Evolutionary conservation across 257 asterid species (phyloP).

Genomic region (Solanum tarapatanum): DNA sequence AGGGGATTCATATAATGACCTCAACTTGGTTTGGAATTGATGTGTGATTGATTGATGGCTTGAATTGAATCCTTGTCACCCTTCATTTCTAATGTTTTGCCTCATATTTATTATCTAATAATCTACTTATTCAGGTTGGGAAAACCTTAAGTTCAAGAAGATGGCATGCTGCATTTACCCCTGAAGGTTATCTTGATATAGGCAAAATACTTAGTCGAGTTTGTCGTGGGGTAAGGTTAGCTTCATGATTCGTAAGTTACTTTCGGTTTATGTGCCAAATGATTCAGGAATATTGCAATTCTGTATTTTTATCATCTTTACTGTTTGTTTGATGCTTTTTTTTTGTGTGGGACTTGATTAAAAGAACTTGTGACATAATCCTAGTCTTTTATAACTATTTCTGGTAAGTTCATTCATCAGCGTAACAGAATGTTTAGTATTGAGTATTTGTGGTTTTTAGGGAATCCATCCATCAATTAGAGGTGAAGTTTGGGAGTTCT

Average conservation of each 20-base stretch:
- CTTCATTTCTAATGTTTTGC: neutral
- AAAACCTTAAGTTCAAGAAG: slow-evolving; percentile 78
- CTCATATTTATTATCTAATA: neutral
- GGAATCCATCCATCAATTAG: slow-evolving; percentile 95
- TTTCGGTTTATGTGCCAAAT: neutral
- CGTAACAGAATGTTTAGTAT: neutral
- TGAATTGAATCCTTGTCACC: neutral
- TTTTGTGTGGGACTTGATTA: neutral
- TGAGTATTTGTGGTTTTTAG: slow-evolving; percentile 16
- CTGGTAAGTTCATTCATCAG: neutral
- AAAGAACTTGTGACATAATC: neutral
- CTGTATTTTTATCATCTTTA: neutral
- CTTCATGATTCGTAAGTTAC: neutral
- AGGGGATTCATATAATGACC: neutral
- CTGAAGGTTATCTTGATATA: slow-evolving; percentile 79
- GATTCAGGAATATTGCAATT: neutral
- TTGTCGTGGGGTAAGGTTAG: slow-evolving; percentile 63
- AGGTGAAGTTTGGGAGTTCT: slow-evolving; percentile 99
- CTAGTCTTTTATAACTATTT: neutral
- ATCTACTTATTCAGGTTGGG: slow-evolving; percentile 47
- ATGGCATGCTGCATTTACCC: slow-evolving; percentile 80
- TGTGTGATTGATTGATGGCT: neutral
- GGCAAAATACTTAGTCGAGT: slow-evolving; percentile 71
- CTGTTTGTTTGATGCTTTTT: neutral
- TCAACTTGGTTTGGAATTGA: neutral